Percentiles rank a stretch among this genome's conserved stretches.
Conservation (phyloP, 179 eudicot species). For the Pouteria campechiana region DNA sequence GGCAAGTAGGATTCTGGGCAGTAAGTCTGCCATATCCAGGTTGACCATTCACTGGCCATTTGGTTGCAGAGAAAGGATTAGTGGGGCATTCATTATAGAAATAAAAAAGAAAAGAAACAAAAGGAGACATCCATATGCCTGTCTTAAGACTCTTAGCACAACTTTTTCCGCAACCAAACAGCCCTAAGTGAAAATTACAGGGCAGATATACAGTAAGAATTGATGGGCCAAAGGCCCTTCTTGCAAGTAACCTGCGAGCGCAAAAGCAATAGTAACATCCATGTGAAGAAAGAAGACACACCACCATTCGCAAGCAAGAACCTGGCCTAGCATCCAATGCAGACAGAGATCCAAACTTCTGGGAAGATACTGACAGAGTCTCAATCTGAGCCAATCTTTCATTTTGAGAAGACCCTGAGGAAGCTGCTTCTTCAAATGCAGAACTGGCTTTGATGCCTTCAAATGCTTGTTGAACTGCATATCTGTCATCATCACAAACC, state of each 20-base stretch:
- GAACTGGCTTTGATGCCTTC: conserved; percentile 24
- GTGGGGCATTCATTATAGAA: too few relatives aligned
- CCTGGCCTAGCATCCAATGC: conserved; percentile 83
- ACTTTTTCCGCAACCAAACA: too few relatives aligned
- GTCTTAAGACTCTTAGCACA: too few relatives aligned
- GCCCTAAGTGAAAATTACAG: too few relatives aligned
- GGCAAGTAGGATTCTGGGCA: not conserved
- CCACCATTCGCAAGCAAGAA: conserved; percentile 67
- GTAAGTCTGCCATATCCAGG: too few relatives aligned
- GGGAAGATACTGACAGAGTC: conserved; percentile 74
- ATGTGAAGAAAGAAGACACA: conserved; percentile 11
- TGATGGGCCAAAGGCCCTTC: too few relatives aligned
- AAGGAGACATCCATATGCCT: too few relatives aligned
- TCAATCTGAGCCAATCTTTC: conserved; percentile 37
- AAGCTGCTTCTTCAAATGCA: conserved; percentile 51
- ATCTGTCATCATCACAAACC: conserved; percentile 32
- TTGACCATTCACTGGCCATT: too few relatives aligned
- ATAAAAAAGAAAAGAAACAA: conserved; percentile 2
- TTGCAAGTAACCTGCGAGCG: too few relatives aligned
- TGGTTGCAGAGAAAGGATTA: too few relatives aligned
- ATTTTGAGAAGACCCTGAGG: conserved; percentile 75
- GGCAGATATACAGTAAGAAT: too few relatives aligned
- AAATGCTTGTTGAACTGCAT: conserved; percentile 37
- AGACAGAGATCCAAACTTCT: conserved; percentile 89
- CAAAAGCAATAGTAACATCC: too few relatives aligned